phyloP scores from a whole-genome alignment of 2,329 filamentous ascomycete species.

The Pseudogymnoascus sp. region DNA sequence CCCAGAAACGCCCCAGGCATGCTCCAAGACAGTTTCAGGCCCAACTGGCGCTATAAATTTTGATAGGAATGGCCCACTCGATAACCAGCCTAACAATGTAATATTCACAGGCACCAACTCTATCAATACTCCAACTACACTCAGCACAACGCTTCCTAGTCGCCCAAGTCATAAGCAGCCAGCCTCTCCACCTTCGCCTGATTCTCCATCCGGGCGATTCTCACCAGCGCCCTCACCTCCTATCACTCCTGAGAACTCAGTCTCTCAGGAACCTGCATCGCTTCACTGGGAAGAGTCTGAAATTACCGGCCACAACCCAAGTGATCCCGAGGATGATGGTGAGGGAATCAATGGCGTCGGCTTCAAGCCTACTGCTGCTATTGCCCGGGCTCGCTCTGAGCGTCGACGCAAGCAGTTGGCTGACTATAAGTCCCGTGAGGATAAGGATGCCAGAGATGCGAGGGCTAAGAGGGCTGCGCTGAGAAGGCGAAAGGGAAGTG shows the following conservation, averaged over 20 bases:
- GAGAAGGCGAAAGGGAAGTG: slow-evolving; percentile 29
- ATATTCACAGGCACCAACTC: not conserved
- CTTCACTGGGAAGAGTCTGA: slow-evolving; percentile 63
- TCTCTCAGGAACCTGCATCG: slow-evolving; percentile 39
- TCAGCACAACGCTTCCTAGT: slow-evolving; percentile 11
- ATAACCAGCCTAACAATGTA: not conserved
- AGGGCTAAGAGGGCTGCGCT: slow-evolving; percentile 48
- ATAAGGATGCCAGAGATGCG: slow-evolving; percentile 54
- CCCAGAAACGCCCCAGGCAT: slow-evolving; percentile 22
- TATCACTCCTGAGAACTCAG: not conserved
- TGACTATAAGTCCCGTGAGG: slow-evolving; percentile 55
- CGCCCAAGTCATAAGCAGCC: slow-evolving; percentile 16
- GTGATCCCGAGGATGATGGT: slow-evolving; percentile 60
- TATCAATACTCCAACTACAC: not conserved
- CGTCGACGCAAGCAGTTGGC: slow-evolving; percentile 54
- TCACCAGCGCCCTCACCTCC: not conserved
- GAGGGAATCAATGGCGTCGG: slow-evolving; percentile 62
- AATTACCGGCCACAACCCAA: slow-evolving; percentile 58
- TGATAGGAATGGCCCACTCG: not conserved
- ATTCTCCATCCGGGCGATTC: slow-evolving; percentile 15
- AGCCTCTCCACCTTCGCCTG: slow-evolving; percentile 14
- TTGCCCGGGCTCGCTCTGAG: slow-evolving; percentile 50
- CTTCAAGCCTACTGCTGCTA: slow-evolving; percentile 56
- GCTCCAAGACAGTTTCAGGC: slow-evolving; percentile 12
- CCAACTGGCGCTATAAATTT: not conserved